Evolutionary conservation across 306 rosid genomes (phyloP), one percentile per base, ranked within the genome.

Genomic region (Pueraria montana): DNA sequence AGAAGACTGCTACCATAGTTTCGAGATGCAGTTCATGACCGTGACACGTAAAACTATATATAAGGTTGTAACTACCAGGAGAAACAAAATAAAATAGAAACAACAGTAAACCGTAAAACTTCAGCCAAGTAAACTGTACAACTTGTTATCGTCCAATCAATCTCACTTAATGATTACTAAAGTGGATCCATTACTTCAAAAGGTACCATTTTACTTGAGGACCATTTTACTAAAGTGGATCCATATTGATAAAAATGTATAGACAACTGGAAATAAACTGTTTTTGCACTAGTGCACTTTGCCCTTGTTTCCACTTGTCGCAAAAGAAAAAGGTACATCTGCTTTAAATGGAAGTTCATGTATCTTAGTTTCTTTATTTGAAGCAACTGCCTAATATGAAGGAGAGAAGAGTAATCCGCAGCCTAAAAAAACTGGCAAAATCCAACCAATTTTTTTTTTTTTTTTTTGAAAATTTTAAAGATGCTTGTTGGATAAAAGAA

Each of bases 381-480:
- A 26, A 62, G 21, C 68, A 27, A 62, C 68, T 13, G 21, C 68
- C 42, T 62, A 26, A 62, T 27, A 62, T 62, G 68, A 62, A 26
- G 13, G 38, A 61, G 11, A 62, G 21, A 27, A 14, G 42, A 27
- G 20, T 62, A 26, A 12, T 26, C 16, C 4, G 17, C 18, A 62
- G 68, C 42, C 21, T 32, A 62, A 26, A 30, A 5, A 61, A 5
- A 13, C 30, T 27, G 69, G 18, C 34, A 61, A 61, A 61, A 26
- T 61, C 32, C 52, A 68, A 68, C 56, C 11, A 12, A 42, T 42
- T 11, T 12, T 11, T 7, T n/a, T 11, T 9, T 1, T 42, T 11
- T 12, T 11, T 7, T n/a, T 11, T 9, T 1, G 0, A 4, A 42
- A 68, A 5, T 42, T 38, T 2, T 1, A 61, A 67, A 11, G 50